phyloP scores from a whole-genome alignment of 2,329 filamentous ascomycete genomes.

The Neocatenulostroma microsporum region DNA sequence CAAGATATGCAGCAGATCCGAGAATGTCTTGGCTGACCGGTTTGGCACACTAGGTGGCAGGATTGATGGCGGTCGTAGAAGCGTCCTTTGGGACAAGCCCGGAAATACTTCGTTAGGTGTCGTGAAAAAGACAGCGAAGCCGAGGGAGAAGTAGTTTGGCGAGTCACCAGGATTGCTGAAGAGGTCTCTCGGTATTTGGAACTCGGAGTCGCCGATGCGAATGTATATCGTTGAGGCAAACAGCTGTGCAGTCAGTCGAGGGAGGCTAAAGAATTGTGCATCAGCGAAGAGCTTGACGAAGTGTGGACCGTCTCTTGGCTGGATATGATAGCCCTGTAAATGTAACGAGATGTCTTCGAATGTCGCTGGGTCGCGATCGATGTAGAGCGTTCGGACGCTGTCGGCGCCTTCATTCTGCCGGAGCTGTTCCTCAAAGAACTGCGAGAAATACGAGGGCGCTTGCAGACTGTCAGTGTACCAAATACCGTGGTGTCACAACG shows the following conservation, averaged over 20 bases:
- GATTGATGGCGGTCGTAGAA: constrained; percentile 82
- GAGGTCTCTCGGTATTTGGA: constrained; percentile 81
- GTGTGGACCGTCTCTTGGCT: constrained; percentile 71
- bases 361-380: constrained; percentile 83
- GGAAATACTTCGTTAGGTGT: constrained; percentile 75
- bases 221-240: constrained; percentile 91
- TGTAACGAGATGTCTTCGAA: constrained; percentile 86
- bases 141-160: constrained; percentile 93
- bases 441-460: constrained; percentile 95
- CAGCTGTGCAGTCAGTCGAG: constrained; percentile 80
- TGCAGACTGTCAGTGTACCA: constrained; percentile 41
- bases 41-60: constrained; percentile 72
- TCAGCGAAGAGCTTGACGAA: constrained; percentile 92
- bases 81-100: constrained; percentile 66
- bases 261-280: constrained; percentile 88
- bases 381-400: constrained; percentile 74
- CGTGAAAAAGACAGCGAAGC: constrained; percentile 81
- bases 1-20: constrained; percentile 71
- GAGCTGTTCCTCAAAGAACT: constrained; percentile 83
- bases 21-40: constrained; percentile 74
- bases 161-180: constrained; percentile 79
- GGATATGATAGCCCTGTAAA: constrained; percentile 84
- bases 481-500: too few relatives aligned
- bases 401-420: constrained; percentile 52
- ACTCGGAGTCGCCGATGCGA: constrained; percentile 76